Conservation (phyloP, 495 filamentous ascomycete genomes). For the Collariella sp. region DNA sequence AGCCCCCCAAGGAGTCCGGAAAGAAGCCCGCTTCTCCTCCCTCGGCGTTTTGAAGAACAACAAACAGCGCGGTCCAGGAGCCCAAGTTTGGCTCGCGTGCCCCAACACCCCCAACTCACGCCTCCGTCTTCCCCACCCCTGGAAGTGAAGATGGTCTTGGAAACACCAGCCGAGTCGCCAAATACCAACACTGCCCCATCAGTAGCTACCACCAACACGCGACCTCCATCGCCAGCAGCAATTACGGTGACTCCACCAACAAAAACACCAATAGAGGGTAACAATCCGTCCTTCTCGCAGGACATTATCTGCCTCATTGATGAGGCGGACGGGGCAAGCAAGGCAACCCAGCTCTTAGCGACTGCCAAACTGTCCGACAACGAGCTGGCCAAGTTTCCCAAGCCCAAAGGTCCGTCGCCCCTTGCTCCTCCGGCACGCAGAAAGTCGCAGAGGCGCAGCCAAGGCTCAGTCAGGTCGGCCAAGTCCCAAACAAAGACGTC, state of each 20-base stretch:
- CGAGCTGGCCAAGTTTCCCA: constrained; percentile 11
- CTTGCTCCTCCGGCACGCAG: constrained; percentile 12
- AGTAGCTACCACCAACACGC: background rate
- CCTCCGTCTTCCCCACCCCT: constrained; percentile 14
- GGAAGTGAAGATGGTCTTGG: constrained; percentile 6
- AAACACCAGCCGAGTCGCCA: background rate
- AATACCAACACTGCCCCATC: background rate
- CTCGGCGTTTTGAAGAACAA: constrained; percentile 16
- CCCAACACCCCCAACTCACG: constrained; percentile 5
- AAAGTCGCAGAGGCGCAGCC: constrained; percentile 24
- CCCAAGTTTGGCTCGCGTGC: constrained; percentile 1
- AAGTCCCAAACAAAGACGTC: constrained; percentile 21
- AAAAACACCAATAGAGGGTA: background rate
- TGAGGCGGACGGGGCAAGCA: constrained; percentile 40
- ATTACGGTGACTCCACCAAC: background rate
- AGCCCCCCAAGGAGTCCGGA: constrained; percentile 20
- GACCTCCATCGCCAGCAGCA: background rate
- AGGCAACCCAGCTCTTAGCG: constrained; percentile 26
- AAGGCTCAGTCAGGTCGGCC: constrained; percentile 18
- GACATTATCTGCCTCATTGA: constrained; percentile 37
- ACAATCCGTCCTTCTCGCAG: constrained; percentile 11
- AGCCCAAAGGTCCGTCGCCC: constrained; percentile 2
- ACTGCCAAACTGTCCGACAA: constrained; percentile 24
- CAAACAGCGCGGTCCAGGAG: constrained; percentile 12
- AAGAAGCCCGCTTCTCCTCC: constrained; percentile 22